A percentile compares a stretch with the other conserved stretches of the same genome.
phyloP scores from a whole-genome alignment of 108 stramenopile species.

The Cylindrotheca closterium region DNA sequence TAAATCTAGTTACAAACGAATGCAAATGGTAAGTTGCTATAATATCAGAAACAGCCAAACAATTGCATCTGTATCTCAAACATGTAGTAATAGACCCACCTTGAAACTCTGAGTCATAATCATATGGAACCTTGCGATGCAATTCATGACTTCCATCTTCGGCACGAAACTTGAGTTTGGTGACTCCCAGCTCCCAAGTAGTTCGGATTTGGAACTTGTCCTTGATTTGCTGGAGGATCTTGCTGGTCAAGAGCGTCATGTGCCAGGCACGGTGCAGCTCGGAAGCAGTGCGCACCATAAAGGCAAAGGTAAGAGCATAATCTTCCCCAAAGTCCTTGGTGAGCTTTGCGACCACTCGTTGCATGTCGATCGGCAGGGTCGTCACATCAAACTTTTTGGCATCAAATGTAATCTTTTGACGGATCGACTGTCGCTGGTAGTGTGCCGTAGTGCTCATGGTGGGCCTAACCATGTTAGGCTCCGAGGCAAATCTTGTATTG shows the following conservation, averaged over 20 bases:
- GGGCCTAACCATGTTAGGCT: too few relatives aligned
- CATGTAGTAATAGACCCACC: too few relatives aligned
- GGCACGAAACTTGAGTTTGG: conserved; percentile 39
- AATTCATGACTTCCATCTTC: conserved; percentile 51
- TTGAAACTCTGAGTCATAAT: conserved; percentile 54
- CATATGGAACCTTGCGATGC: conserved; percentile 48
- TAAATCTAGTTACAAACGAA: conserved; percentile 14
- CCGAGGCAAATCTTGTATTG: too few relatives aligned
- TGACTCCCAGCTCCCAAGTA: conserved; percentile 53
- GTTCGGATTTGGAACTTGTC: conserved; percentile 36
- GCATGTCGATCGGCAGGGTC: conserved; percentile 39
- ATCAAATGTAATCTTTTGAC: conserved; percentile 16
- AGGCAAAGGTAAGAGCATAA: conserved; percentile 41
- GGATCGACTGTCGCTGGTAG: too few relatives aligned
- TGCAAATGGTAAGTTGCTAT: not conserved
- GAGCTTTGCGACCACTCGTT: conserved; percentile 33
- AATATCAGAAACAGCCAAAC: not conserved
- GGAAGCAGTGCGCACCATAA: conserved; percentile 39
- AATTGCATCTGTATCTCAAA: not conserved
- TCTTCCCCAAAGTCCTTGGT: conserved; percentile 36
- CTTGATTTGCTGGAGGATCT: conserved; percentile 43
- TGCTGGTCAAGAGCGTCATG: conserved; percentile 38
- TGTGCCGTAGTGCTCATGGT: too few relatives aligned
- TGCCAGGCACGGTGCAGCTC: conserved; percentile 61
- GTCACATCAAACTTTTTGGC: conserved; percentile 35